These are phyloP conservation scores for Mycena haematopus DNA, from an alignment of 768 basidiomycete genomes.

Conservation along the genomic window DNA sequence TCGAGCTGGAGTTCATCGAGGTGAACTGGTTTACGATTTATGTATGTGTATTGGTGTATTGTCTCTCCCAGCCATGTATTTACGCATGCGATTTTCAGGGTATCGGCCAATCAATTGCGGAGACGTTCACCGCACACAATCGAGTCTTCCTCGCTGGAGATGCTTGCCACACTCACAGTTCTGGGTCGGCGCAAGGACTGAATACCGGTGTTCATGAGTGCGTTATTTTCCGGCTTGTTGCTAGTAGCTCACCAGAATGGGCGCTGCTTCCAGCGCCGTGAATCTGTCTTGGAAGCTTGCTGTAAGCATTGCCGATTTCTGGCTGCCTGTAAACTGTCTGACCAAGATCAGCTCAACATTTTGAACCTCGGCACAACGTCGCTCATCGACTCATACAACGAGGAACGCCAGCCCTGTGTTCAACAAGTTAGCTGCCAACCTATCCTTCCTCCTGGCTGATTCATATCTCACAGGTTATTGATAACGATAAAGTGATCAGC, in stretches of 20 bases:
- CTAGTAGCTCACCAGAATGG: not conserved
- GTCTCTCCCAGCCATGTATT: not conserved
- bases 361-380: conserved; percentile 25
- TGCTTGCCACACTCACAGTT: conserved; percentile 33
- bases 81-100: conserved; percentile 13
- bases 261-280: conserved; percentile 23
- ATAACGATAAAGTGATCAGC: conserved; percentile 33
- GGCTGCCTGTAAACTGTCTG: not conserved
- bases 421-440: conserved; percentile 20
- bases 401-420: conserved; percentile 29
- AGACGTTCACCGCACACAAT: conserved; percentile 25
- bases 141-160: conserved; percentile 32
- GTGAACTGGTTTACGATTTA: conserved; percentile 32
- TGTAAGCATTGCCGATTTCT: conserved; percentile 4
- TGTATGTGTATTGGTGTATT: conserved; percentile 1
- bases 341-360: conserved; percentile 25
- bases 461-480: conserved; percentile 22
- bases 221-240: not conserved
- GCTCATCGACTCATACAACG: conserved; percentile 27
- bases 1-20: conserved; percentile 27
- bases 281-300: conserved; percentile 34
- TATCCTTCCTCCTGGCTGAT: too few relatives aligned
- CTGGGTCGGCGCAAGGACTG: conserved; percentile 31
- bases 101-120: conserved; percentile 32
- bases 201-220: conserved; percentile 33